Evolutionary conservation across 139 green algal species (phyloP).

Genomic region (Monoraphidium neglectum): DNA sequence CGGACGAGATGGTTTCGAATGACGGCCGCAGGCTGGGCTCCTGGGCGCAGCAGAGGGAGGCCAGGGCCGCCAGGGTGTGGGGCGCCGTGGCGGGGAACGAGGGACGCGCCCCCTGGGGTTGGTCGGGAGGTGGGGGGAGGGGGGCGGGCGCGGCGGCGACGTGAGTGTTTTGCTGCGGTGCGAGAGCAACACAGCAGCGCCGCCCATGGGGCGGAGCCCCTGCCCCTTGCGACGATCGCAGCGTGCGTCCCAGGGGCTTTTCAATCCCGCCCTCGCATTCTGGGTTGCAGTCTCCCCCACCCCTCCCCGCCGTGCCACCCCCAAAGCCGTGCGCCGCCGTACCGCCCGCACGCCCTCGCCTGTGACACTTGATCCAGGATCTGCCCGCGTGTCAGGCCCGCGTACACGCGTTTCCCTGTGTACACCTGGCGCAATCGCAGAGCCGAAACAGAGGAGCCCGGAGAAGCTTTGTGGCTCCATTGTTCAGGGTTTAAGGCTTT

Average conservation of each 20-base stretch:
- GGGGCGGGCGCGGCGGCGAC: too few species aligned
- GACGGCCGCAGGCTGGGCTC: constrained; percentile 33
- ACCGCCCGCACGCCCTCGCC: neutral
- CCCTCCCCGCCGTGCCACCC: neutral
- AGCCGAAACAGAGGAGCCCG: neutral
- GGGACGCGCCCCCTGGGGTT: constrained; percentile 56
- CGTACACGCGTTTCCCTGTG: constrained; percentile 61
- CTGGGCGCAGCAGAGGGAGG: constrained; percentile 57
- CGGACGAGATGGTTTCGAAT: constrained; percentile 13
- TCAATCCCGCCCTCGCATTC: neutral
- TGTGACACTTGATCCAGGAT: constrained; percentile 49
- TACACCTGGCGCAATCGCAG: constrained; percentile 68
- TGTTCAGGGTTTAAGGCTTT: too few species aligned
- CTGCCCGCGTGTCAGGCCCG: constrained; percentile 48
- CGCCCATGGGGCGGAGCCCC: neutral
- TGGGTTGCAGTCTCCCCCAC: neutral
- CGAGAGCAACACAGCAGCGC: neutral
- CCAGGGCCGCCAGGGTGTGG: constrained; percentile 50
- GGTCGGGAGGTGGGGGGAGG: neutral
- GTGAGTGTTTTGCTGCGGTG: too few species aligned
- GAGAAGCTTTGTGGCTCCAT: neutral
- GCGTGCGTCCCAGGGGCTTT: neutral
- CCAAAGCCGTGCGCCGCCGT: neutral
- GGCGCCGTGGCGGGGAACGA: constrained; percentile 57
- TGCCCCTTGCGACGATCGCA: neutral